A percentile compares a stretch with the other conserved stretches of the same genome.
Evolutionary conservation across 2,329 filamentous ascomycete genomes (phyloP).

Genomic region (Kalaharituber pfeilii): DNA sequence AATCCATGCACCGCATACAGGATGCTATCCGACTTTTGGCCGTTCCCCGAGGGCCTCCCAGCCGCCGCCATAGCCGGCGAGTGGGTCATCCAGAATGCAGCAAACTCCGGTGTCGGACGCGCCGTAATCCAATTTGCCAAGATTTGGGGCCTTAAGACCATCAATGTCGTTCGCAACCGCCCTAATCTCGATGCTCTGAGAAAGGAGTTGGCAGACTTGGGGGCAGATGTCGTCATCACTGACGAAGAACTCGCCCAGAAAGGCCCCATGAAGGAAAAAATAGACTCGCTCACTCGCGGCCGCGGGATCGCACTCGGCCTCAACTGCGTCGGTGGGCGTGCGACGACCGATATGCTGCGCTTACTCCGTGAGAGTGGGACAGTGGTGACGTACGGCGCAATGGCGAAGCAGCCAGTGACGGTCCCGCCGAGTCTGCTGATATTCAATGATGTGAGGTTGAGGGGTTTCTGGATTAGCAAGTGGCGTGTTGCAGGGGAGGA

Average conservation of each 20-base stretch:
- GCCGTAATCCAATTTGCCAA: constrained; percentile 75
- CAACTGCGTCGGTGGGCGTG: constrained; percentile 87
- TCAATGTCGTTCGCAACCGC: constrained; percentile 72
- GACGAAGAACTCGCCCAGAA: constrained; percentile 33
- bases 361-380: constrained; percentile 49
- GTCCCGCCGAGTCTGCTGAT: constrained; percentile 75
- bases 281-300: constrained; percentile 47
- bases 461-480: constrained; percentile 85
- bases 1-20: constrained; percentile 92
- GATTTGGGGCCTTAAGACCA: constrained; percentile 75
- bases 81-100: constrained; percentile 95
- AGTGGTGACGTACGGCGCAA: constrained; percentile 87
- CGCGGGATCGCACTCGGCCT: constrained; percentile 60
- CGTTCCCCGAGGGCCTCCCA: constrained; percentile 31
- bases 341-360: constrained; percentile 61
- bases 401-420: constrained; percentile 71
- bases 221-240: constrained; percentile 37
- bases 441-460: constrained; percentile 77
- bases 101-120: constrained; percentile 81
- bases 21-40: constrained; percentile 67
- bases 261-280: constrained; percentile 32
- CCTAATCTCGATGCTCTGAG: constrained; percentile 49
- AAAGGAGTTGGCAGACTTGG: constrained; percentile 41
- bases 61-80: constrained; percentile 36
- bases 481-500: constrained; percentile 63